Conservation (phyloP, 2,329 filamentous ascomycete species). For the Colletotrichum sp. region DNA sequence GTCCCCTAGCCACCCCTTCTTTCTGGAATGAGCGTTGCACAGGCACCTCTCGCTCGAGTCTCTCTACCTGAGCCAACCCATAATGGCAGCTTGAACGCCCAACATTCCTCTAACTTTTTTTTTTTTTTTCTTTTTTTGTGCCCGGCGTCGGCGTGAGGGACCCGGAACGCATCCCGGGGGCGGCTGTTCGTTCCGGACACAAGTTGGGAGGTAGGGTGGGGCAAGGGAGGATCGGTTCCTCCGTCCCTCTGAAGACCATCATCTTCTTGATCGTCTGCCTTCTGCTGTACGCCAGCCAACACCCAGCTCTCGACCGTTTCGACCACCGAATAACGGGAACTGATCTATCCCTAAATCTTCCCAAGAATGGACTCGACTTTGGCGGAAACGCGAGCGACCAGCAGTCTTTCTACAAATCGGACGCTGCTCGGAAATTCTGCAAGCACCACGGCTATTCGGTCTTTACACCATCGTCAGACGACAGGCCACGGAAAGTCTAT, state of each 20-base stretch:
- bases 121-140: no score
- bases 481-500: constrained; percentile 54
- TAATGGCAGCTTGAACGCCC: background rate
- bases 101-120: background rate
- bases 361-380: constrained; percentile 3
- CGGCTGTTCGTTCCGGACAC: no score
- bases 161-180: no score
- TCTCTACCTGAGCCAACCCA: background rate
- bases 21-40: background rate
- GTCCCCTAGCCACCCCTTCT: background rate
- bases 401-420: constrained; percentile 31
- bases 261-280: background rate
- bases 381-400: background rate
- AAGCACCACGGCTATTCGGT: constrained; percentile 35
- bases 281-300: constrained; percentile 12
- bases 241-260: constrained; percentile 1
- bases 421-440: constrained; percentile 33
- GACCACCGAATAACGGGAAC: constrained; percentile 12
- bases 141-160: no score
- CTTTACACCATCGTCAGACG: constrained; percentile 27
- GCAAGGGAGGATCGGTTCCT: constrained; percentile 4
- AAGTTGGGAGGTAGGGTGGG: background rate
- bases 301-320: constrained; percentile 18
- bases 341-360: constrained; percentile 1
- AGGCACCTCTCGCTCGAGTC: background rate